Evolutionary conservation across 352 stramenopile genomes (phyloP).

Genomic region (Thalassiosira livingstoniorum): DNA sequence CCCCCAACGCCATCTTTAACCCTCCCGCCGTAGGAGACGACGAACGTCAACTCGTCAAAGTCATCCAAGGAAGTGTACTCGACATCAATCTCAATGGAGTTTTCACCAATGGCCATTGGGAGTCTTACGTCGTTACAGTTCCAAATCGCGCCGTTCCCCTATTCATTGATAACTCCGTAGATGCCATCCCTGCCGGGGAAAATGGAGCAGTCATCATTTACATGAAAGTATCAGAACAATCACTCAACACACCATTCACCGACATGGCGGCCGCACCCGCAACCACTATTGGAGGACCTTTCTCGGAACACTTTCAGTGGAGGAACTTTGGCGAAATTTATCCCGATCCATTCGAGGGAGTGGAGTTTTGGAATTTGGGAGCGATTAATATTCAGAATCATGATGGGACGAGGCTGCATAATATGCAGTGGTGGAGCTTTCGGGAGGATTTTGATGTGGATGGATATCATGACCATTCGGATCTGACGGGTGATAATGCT

Average conservation of each 20-base stretch:
- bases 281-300: not conserved
- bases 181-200: not conserved
- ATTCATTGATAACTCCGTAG: not conserved
- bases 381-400: not conserved
- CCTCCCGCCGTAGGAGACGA: not conserved
- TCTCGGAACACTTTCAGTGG: not conserved
- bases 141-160: constrained; percentile 2
- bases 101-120: constrained; percentile 9
- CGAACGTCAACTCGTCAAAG: not conserved
- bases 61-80: constrained; percentile 1
- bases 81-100: constrained; percentile 14
- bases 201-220: constrained; percentile 14
- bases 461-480: constrained; percentile 15
- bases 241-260: not conserved
- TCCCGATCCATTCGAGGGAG: not conserved
- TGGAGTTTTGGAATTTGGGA: not conserved
- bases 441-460: constrained; percentile 8
- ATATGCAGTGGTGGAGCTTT: constrained; percentile 10
- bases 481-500: not conserved
- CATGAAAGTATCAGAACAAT: not conserved
- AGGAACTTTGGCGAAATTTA: not conserved
- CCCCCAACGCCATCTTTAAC: constrained; percentile 5
- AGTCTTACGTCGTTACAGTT: constrained; percentile 2
- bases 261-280: not conserved
- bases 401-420: not conserved